Conservation (phyloP, 73 alveolate species). For the Stentor coeruleus region DNA sequence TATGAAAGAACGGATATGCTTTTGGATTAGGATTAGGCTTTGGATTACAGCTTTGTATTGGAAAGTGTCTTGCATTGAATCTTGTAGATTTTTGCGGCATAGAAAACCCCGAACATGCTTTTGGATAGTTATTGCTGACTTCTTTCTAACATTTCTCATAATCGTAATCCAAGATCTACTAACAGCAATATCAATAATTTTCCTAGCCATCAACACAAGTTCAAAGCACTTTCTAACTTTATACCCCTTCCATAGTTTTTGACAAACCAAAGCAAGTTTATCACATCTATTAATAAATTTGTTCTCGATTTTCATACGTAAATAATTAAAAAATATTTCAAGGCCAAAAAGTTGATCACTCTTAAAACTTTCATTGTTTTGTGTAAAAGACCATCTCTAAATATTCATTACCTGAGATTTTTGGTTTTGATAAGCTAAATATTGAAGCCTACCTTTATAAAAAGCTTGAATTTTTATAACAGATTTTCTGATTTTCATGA, state of each 20-base stretch:
- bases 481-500: no score
- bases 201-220: neutral
- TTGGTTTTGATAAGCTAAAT: neutral
- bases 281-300: neutral
- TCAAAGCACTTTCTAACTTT: neutral
- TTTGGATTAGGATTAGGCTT: neutral
- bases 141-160: no score
- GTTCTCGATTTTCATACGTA: neutral
- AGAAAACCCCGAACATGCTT: conserved; percentile 6
- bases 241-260: neutral
- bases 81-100: neutral
- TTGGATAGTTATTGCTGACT: conserved; percentile 4
- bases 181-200: neutral
- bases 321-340: neutral
- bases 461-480: neutral
- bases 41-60: neutral
- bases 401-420: neutral
- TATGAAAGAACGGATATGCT: neutral
- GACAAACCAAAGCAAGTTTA: neutral
- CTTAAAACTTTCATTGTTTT: neutral
- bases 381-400: neutral
- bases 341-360: neutral
- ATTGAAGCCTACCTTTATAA: neutral
- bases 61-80: neutral
- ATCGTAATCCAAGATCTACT: conserved; percentile 1